These are phyloP conservation scores for Huntiella abstrusa DNA, from an alignment of 2,329 filamentous ascomycete genomes.

Conservation along the genomic window DNA sequence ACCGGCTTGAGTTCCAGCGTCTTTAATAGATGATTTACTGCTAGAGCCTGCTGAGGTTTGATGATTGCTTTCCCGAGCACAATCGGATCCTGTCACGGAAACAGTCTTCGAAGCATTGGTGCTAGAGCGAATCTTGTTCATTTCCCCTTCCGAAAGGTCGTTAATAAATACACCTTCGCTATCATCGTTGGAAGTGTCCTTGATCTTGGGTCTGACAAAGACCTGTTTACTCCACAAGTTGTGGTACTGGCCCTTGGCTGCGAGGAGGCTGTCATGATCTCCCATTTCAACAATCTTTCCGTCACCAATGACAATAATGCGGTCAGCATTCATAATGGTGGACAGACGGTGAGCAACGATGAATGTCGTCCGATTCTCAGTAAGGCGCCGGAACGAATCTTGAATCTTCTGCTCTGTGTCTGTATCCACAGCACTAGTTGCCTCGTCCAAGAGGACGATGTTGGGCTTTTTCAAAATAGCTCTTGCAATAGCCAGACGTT, in stretches of 20 bases:
- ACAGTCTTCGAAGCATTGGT: neutral
- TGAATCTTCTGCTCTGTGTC: slow-evolving; percentile 51
- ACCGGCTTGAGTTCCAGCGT: too few relatives aligned
- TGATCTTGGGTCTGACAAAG: slow-evolving; percentile 29
- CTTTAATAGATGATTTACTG: neutral
- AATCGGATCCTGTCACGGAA: neutral
- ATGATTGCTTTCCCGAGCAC: neutral
- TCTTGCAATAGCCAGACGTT: slow-evolving; percentile 49
- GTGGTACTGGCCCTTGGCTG: slow-evolving; percentile 40
- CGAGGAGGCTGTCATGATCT: slow-evolving; percentile 38
- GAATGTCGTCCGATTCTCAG: slow-evolving; percentile 44
- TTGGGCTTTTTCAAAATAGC: slow-evolving; percentile 57
- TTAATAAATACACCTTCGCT: slow-evolving; percentile 18
- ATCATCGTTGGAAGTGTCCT: slow-evolving; percentile 14
- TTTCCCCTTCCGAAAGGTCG: slow-evolving; percentile 20
- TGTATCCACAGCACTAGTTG: slow-evolving; percentile 58
- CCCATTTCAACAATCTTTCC: slow-evolving; percentile 47
- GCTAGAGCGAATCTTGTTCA: slow-evolving; percentile 19
- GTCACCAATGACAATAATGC: slow-evolving; percentile 45
- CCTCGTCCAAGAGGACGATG: slow-evolving; percentile 60
- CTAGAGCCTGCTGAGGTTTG: neutral
- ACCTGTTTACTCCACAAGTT: slow-evolving; percentile 47
- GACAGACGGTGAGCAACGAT: slow-evolving; percentile 52
- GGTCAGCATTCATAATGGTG: slow-evolving; percentile 51
- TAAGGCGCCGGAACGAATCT: slow-evolving; percentile 37